These are phyloP conservation scores for Collybiopsis confluens DNA, from an alignment of 768 basidiomycete species.

Conservation along the genomic window DNA sequence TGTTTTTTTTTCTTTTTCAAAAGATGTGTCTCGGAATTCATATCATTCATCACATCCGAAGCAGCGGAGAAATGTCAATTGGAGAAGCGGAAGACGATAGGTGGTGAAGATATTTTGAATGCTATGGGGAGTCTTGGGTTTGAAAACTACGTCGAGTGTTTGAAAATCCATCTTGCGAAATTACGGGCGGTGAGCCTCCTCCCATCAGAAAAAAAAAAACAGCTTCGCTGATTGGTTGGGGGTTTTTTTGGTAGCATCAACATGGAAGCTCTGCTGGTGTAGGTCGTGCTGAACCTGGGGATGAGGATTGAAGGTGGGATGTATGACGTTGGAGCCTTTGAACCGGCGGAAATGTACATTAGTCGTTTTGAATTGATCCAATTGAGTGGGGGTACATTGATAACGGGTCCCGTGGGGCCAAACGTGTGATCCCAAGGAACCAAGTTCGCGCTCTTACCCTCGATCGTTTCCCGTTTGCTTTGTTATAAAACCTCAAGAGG, in stretches of 20 bases:
- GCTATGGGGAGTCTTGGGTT: constrained; percentile 91
- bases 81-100: constrained; percentile 97
- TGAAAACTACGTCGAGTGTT: constrained; percentile 88
- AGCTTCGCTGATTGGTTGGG: too few relatives aligned
- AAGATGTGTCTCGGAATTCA: constrained; percentile 91
- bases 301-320: neutral
- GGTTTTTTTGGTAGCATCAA: neutral
- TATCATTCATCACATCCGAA: constrained; percentile 95
- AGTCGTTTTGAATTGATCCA: too few relatives aligned
- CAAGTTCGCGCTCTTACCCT: too few relatives aligned
- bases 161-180: constrained; percentile 91
- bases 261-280: neutral
- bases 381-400: too few relatives aligned
- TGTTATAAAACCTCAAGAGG: too few relatives aligned
- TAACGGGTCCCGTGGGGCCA: too few relatives aligned
- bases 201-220: too few relatives aligned
- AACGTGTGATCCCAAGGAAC: too few relatives aligned
- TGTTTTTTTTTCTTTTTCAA: neutral
- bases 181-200: constrained; percentile 61
- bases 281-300: neutral
- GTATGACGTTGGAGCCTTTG: too few relatives aligned
- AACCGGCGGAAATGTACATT: too few relatives aligned
- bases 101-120: constrained; percentile 93
- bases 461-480: too few relatives aligned
- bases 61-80: constrained; percentile 91